Base-by-base conservation (phyloP, 352 stramenopile species). In the Phytophthora litchii region DNA sequence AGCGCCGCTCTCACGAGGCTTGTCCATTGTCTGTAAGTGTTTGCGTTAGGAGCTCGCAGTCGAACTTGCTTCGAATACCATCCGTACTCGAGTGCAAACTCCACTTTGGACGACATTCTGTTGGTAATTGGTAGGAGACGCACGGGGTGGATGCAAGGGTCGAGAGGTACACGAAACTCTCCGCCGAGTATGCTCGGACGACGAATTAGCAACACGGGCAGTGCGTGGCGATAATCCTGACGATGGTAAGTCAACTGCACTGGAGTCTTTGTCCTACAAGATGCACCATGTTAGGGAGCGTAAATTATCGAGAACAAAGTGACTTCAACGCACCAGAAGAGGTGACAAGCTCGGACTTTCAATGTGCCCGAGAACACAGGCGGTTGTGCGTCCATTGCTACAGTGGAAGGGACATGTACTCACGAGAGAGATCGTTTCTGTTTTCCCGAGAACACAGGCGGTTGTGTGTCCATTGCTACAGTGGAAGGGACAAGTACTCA, bases 81-180 rank as follows among this genome's bases (percentile, higher is more conserved):
- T 37, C 67, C 67, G 47, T 71, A 75, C 42, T 60, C 56, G 7
- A 75, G 34, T 14, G 36, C 56, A 36, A 75, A 72, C 27, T 75
- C 67, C 31, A 64, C 20, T 36, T 62, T 72, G 9, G 20, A 29
- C 8, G 47, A 17, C 57, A 66, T 75, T 11, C 27, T 60, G 23
- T 35, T 54, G 9, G 61, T 46, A 6, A 41, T 17, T 36, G 56
- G 56, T 14, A 75, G 23, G 0, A 72, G 21, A 34, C 55, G 61
- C 5, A 72, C 62, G 7, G 67, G 67, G 45, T 75, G 67, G 41
- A 75, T 53, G 27, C 67, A 75, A 8, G 56, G 67, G 40, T 75
- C 67, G 11, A 75, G 61, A n/a, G 61, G 67, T 16, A 75, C 49
- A 27, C 47, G 48, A 19, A 68, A 65, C 29, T 72, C 62, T 11